A percentile compares a stretch with the other conserved stretches of the same genome.
Conservation (phyloP, 2,329 filamentous ascomycete species). For the Hortaea werneckii region DNA sequence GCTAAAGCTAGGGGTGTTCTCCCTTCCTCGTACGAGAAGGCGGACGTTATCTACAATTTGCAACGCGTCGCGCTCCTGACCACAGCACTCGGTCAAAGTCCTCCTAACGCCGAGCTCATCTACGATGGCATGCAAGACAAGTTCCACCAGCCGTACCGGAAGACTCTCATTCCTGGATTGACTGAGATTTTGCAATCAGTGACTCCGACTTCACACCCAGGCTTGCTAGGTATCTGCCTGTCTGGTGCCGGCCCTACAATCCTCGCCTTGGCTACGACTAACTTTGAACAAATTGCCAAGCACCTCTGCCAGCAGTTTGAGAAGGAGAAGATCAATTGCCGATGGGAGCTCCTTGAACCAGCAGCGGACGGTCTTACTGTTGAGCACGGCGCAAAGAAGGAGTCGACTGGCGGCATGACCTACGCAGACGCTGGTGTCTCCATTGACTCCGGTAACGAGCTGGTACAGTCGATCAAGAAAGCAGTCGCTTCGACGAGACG, state of each 20-base stretch:
- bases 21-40: conserved; percentile 65
- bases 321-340: conserved; percentile 62
- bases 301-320: conserved; percentile 60
- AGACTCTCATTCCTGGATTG: conserved; percentile 81
- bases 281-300: conserved; percentile 78
- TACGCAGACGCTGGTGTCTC: conserved; percentile 91
- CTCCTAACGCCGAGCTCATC: conserved; percentile 86
- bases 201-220: conserved; percentile 75
- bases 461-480: conserved; percentile 84
- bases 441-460: conserved; percentile 85
- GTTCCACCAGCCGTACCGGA: conserved; percentile 91
- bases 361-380: conserved; percentile 57
- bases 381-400: conserved; percentile 12
- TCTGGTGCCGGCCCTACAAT: conserved; percentile 94
- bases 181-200: conserved; percentile 85
- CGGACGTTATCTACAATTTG: conserved; percentile 90
- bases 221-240: conserved; percentile 85
- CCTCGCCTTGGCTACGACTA: conserved; percentile 77
- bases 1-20: conserved; percentile 80
- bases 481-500: conserved; percentile 77
- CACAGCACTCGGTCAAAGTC: conserved; percentile 77
- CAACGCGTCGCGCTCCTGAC: conserved; percentile 87
- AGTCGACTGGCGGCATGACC: conserved; percentile 45
- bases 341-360: conserved; percentile 81
- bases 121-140: conserved; percentile 98